Evolutionary conservation across 306 rosid genomes (phyloP).

Genomic region (Rubus parviflorus): DNA sequence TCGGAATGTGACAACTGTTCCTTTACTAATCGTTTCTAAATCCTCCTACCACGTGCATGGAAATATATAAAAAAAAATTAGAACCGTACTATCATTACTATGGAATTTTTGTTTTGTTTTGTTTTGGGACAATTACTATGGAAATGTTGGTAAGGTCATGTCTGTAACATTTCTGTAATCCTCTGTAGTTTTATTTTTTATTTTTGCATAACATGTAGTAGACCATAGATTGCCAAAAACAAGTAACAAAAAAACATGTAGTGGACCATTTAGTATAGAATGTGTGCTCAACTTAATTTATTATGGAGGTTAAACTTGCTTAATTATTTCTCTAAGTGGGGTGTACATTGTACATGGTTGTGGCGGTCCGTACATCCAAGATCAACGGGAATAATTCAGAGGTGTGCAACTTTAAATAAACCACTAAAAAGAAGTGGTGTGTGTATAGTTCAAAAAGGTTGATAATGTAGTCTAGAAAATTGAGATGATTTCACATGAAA

Average conservation of each 20-base stretch:
- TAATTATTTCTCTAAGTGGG: neutral
- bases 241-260: too few species aligned
- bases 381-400: neutral
- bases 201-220: too few species aligned
- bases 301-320: neutral
- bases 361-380: conserved; percentile 13
- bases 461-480: neutral
- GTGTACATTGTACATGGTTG: neutral
- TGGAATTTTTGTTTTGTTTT: too few species aligned
- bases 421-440: neutral
- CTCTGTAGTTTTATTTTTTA: too few species aligned
- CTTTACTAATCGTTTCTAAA: neutral
- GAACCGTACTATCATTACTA: neutral
- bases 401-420: neutral
- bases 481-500: conserved; percentile 39
- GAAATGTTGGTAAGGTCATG: neutral
- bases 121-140: too few species aligned
- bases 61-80: neutral
- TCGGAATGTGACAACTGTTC: conserved; percentile 10
- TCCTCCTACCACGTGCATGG: neutral
- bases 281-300: neutral
- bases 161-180: neutral
- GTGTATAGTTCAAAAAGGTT: neutral
- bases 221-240: too few species aligned
- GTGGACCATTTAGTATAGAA: neutral